Conservation (phyloP, 495 filamentous ascomycete species). For the Talaromyces thailandensis region DNA sequence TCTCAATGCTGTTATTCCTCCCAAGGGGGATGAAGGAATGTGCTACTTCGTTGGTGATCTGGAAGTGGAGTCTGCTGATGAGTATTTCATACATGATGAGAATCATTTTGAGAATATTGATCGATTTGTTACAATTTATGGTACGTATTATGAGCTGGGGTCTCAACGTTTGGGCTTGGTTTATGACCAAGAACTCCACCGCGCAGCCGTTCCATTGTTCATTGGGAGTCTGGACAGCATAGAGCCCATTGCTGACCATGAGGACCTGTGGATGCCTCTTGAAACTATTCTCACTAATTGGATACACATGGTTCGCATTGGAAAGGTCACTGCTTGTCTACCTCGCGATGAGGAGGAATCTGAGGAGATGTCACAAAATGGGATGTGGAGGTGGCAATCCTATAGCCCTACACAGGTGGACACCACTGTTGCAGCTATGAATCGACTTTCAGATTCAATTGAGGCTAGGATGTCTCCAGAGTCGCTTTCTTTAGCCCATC, state of each 20-base stretch:
- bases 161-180: constrained; percentile 12
- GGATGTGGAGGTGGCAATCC: constrained; percentile 11
- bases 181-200: constrained; percentile 14
- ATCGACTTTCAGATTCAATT: constrained; percentile 10
- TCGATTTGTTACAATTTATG: constrained; percentile 15
- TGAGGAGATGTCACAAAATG: not conserved
- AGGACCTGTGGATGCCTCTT: constrained; percentile 25
- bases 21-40: constrained; percentile 8
- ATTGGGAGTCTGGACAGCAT: constrained; percentile 11
- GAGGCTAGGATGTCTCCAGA: constrained; percentile 14
- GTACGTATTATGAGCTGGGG: constrained; percentile 9
- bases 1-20: constrained; percentile 16
- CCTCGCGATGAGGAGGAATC: not conserved
- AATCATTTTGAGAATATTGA: constrained; percentile 11
- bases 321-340: constrained; percentile 12
- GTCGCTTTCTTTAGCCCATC: constrained; percentile 5
- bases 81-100: constrained; percentile 6
- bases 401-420: constrained; percentile 13
- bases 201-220: constrained; percentile 11
- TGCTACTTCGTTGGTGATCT: constrained; percentile 17
- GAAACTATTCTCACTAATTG: constrained; percentile 31
- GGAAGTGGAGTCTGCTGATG: constrained; percentile 7
- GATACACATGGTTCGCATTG: constrained; percentile 21
- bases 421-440: constrained; percentile 12
- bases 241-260: constrained; percentile 11